Conservation (phyloP, 805 yeast species). For the Teunomyces atbi region DNA sequence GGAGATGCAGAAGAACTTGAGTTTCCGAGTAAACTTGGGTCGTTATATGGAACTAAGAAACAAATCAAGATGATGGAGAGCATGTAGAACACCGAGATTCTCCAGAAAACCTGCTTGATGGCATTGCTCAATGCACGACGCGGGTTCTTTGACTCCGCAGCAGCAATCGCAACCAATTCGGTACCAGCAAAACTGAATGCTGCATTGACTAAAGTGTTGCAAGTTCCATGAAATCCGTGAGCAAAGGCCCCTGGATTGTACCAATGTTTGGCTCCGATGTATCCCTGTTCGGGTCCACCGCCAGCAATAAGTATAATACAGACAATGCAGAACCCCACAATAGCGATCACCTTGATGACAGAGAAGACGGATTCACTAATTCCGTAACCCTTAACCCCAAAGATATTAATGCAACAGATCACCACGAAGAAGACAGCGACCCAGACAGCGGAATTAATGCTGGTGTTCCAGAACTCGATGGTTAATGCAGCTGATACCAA, state of each 20-base stretch:
- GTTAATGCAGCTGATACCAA: slow-evolving; percentile 17
- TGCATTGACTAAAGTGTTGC: slow-evolving; percentile 51
- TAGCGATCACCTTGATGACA: slow-evolving; percentile 26
- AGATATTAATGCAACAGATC: slow-evolving; percentile 21
- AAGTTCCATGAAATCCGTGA: slow-evolving; percentile 55
- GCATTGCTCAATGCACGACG: slow-evolving; percentile 54
- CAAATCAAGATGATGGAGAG: slow-evolving; percentile 48
- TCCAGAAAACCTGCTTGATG: slow-evolving; percentile 52
- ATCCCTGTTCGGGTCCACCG: slow-evolving; percentile 45
- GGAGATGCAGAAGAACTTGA: slow-evolving; percentile 32
- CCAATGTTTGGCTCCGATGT: slow-evolving; percentile 53
- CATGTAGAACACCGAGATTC: slow-evolving; percentile 50
- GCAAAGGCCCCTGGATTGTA: slow-evolving; percentile 53
- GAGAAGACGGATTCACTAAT: slow-evolving; percentile 26
- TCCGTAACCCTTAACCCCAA: slow-evolving; percentile 29
- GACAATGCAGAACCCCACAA: slow-evolving; percentile 24
- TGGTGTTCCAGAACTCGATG: slow-evolving; percentile 20
- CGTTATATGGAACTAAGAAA: slow-evolving; percentile 51
- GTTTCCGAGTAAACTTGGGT: slow-evolving; percentile 23
- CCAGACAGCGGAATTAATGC: slow-evolving; percentile 23
- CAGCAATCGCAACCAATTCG: slow-evolving; percentile 56
- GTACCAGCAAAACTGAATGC: slow-evolving; percentile 63
- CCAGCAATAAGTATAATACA: slow-evolving; percentile 36
- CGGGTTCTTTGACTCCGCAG: slow-evolving; percentile 55
- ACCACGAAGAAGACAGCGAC: slow-evolving; percentile 24